These are phyloP conservation scores for Fusarium foetens DNA, from an alignment of 2,329 filamentous ascomycete genomes.

Conservation along the genomic window DNA sequence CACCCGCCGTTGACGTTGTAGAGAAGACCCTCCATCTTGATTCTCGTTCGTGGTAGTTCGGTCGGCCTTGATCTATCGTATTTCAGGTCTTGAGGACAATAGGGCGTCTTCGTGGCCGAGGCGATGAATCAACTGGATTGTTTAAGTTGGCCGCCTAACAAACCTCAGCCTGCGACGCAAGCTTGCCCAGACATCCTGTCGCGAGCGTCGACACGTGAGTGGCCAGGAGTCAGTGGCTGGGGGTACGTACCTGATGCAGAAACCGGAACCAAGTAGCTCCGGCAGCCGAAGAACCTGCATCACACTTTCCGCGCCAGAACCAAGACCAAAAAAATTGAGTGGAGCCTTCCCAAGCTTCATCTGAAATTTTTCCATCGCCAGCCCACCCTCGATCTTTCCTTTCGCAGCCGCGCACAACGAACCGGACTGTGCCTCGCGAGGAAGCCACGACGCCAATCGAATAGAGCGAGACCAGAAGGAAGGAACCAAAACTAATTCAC, in stretches of 20 bases:
- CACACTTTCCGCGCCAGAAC: slow-evolving; percentile 44
- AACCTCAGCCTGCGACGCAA: slow-evolving; percentile 41
- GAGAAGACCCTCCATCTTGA: slow-evolving; percentile 86
- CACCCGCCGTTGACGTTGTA: slow-evolving; percentile 96
- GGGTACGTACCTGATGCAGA: slow-evolving; percentile 17
- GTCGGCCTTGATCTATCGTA: slow-evolving; percentile 5
- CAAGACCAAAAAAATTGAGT: slow-evolving; percentile 53
- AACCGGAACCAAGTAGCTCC: slow-evolving; percentile 44
- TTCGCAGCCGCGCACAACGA: slow-evolving; percentile 49
- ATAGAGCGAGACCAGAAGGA: slow-evolving; percentile 46
- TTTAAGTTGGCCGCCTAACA: slow-evolving; percentile 43
- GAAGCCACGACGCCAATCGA: slow-evolving; percentile 48
- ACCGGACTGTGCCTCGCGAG: slow-evolving; percentile 52
- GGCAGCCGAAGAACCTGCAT: slow-evolving; percentile 38
- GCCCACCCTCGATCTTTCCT: slow-evolving; percentile 48
- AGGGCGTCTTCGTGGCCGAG: slow-evolving; percentile 21
- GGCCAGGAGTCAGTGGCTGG: slow-evolving; percentile 24
- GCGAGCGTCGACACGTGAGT: slow-evolving; percentile 45
- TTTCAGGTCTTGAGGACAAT: slow-evolving; percentile 4
- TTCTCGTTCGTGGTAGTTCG: neutral
- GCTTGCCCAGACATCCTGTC: slow-evolving; percentile 27
- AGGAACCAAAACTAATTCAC: slow-evolving; percentile 51
- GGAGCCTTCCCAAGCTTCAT: slow-evolving; percentile 50
- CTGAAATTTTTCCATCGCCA: slow-evolving; percentile 57
- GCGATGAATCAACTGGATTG: slow-evolving; percentile 35